Evolutionary conservation across 306 rosid genomes (phyloP).

Genomic region (Vachellia collinsii): DNA sequence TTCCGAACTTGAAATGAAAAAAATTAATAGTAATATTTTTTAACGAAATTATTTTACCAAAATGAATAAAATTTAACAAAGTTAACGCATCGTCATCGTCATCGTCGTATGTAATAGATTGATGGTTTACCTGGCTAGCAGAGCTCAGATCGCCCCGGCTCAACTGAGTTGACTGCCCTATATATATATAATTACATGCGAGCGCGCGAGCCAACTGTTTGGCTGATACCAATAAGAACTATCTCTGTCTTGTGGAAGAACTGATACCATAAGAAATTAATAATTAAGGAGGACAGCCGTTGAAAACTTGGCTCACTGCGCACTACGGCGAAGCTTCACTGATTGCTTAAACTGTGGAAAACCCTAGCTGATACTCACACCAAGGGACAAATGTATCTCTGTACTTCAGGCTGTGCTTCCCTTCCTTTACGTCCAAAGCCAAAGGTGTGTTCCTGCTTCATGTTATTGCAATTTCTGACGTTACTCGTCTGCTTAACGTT

Average conservation of each 20-base stretch:
- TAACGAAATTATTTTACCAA: no score
- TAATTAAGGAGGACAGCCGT: neutral
- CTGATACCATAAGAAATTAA: neutral
- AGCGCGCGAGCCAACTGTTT: neutral
- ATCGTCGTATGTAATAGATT: no score
- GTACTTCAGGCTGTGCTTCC: neutral
- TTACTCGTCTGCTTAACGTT: neutral
- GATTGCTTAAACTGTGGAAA: neutral
- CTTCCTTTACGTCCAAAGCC: neutral
- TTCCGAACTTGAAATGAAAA: no score
- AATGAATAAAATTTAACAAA: no score
- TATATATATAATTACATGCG: neutral
- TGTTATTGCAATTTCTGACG: neutral
- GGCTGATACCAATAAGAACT: neutral
- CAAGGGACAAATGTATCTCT: neutral
- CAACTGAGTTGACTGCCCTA: neutral
- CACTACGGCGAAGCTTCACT: neutral
- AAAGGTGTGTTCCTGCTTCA: conserved; percentile 8
- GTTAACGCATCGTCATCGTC: no score
- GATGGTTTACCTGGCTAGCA: no score
- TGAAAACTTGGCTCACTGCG: neutral
- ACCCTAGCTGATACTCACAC: neutral
- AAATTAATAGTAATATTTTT: no score
- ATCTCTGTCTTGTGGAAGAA: neutral
- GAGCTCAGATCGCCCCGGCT: neutral